Evolutionary conservation across 345 rosid genomes (phyloP).

Genomic region (Citrus hindsii): DNA sequence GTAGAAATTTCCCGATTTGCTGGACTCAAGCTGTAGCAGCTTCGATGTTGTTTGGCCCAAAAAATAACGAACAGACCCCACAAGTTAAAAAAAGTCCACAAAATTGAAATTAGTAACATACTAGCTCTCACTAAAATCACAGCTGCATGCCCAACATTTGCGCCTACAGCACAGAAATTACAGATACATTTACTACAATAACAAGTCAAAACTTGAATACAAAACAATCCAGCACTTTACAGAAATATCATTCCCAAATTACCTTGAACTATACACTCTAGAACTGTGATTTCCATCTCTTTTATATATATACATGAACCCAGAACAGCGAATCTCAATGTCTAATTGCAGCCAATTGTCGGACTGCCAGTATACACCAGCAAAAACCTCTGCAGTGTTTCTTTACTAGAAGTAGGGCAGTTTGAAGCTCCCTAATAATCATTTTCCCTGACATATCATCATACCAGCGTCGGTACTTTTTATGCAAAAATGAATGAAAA

Average conservation of each 20-base stretch:
- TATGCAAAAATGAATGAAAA: not conserved
- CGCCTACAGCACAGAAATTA: not conserved
- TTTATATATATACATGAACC: conserved; percentile 13
- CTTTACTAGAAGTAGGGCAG: not conserved
- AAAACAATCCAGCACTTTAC: not conserved
- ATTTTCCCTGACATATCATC: not conserved
- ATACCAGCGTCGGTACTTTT: not conserved
- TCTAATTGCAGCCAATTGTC: conserved; percentile 7
- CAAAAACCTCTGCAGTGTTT: not conserved
- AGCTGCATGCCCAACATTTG: not conserved
- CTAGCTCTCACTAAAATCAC: not conserved
- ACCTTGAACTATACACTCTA: conserved; percentile 8
- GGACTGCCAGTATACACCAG: not conserved
- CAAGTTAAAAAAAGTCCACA: not conserved
- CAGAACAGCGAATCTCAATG: not conserved
- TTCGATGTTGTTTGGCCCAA: not conserved
- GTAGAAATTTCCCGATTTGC: not conserved
- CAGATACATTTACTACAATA: not conserved
- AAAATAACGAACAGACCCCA: not conserved
- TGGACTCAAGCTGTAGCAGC: not conserved
- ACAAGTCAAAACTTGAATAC: conserved; percentile 1
- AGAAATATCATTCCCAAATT: not conserved
- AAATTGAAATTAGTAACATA: not conserved
- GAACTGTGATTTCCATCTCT: not conserved
- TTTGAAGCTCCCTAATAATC: not conserved